Base-by-base conservation (phyloP, 371 early-diverging fungal genomes). In the Lichtheimia hyalospora region DNA sequence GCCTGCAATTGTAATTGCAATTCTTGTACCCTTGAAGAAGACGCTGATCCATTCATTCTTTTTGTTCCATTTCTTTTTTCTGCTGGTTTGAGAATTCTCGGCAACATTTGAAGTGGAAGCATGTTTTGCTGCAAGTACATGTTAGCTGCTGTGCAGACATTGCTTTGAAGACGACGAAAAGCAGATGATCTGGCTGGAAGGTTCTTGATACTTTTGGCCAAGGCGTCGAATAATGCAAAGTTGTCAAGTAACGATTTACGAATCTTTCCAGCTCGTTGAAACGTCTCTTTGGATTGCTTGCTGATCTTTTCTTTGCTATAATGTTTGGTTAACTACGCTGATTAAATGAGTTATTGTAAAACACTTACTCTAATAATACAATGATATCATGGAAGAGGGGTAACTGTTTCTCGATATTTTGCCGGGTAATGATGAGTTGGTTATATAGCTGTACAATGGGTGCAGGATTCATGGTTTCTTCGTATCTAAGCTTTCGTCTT, bases 41-140 rank as follows among this genome's bases (percentile, higher is more conserved):
- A 18, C 24, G 49, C 12, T 56, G 21, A 27, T 52, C 53, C 52
- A 28, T 57, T 51, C 23, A 60, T 40, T 34, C 46, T 56, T 3
- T 67, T 61, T 5, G 50, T 2, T 15, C 50, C 52, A 7, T 57
- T 46, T 10, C 34, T 34, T 10, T 34, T 34, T 8, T 64, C 62
- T 5, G 59, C 64, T 5, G 80, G 67, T 41, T 83, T 79, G 52
- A 82, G 62, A 5, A 84, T 83, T 28, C 81, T 71, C 7, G 96
- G 95, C 57, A 96, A 75, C 70, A 93, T 83, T 20, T 92, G 90
- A 20, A 96, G 80, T 13, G 95, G 89, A 28, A 94, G 83, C 95
- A 95, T 96, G 54, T 94, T 84, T 46, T 83, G 81, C 69, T 96
- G 96, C 18, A 96, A 72, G 61, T 89, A 95, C 60, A 90, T 81